Percentiles rank a stretch among this genome's conserved stretches.
phyloP scores from a whole-genome alignment of 2,329 filamentous ascomycete genomes.

The Orbilia quercus region DNA sequence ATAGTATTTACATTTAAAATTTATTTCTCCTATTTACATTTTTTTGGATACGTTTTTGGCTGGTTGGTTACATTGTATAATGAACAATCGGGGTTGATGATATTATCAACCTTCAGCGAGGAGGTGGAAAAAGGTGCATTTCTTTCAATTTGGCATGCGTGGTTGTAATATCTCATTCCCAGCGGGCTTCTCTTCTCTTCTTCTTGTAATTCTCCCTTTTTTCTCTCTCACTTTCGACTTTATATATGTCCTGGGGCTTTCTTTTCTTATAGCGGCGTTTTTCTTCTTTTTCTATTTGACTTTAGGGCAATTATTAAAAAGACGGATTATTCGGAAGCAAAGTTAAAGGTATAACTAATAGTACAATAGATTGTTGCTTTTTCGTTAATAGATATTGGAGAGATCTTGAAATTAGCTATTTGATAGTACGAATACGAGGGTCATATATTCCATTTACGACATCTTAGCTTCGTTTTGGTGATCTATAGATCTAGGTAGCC shows the following conservation, averaged over 20 bases:
- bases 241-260: constrained; percentile 14
- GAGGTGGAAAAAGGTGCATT: not conserved
- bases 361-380: constrained; percentile 12
- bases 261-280: constrained; percentile 32
- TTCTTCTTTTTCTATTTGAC: constrained; percentile 15
- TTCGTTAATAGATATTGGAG: constrained; percentile 27
- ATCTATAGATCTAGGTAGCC: no score
- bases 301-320: not conserved
- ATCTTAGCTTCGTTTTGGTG: no score
- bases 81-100: not conserved
- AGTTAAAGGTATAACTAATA: not conserved
- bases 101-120: not conserved
- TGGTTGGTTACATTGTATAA: not conserved
- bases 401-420: no score
- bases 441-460: no score
- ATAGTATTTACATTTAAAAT: no score
- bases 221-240: constrained; percentile 7
- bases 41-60: constrained; percentile 1
- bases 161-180: not conserved
- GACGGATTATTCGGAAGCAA: not conserved
- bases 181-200: no score
- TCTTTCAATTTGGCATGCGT: not conserved
- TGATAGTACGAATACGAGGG: no score
- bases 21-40: not conserved
- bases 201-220: not conserved